Evolutionary conservation across 140 eudicot genomes (phyloP), one percentile per base, ranked within the genome.

Genomic region (Bidens hawaiensis): DNA sequence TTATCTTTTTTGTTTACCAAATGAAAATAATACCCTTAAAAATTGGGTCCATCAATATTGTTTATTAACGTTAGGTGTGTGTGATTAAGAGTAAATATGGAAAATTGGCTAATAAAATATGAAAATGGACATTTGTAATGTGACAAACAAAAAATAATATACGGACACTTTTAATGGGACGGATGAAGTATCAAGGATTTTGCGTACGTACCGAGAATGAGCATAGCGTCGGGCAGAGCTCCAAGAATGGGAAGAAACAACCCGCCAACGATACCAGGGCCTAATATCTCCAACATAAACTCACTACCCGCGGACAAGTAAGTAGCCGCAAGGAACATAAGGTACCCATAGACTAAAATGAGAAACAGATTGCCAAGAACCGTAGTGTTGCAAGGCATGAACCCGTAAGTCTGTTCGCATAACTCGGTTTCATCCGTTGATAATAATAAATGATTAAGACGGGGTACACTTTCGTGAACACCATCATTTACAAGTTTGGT

Each of bases 141-240:
- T n/a, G n/a, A n/a, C n/a, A n/a, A n/a, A n/a, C n/a, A n/a, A n/a
- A n/a, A n/a, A n/a, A n/a, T n/a, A n/a, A n/a, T n/a, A n/a, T n/a
- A n/a, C n/a, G n/a, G n/a, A n/a, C n/a, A n/a, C n/a, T n/a, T n/a
- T n/a, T n/a, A n/a, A n/a, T n/a, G n/a, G n/a, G n/a, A n/a, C n/a
- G n/a, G n/a, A n/a, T n/a, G n/a, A n/a, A n/a, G n/a, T n/a, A n/a
- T n/a, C n/a, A n/a, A n/a, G 61, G 38, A 19, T 65, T 33, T 8
- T 2, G 38, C 31, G 18, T 12, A 1, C 4, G 15, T 82, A 88
- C 97, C 97, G 16, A 85, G 85, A 68, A 89, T 89, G 48, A 89
- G 95, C 86, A 89, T 55, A 50, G 97, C 97, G 67, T 89, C 97
- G 0, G 97, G 97, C 68, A 89, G 97, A 41, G 97, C 97, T 1